Base-by-base conservation (phyloP, 2,329 filamentous ascomycete species). In the Phialocephala subalpina region DNA sequence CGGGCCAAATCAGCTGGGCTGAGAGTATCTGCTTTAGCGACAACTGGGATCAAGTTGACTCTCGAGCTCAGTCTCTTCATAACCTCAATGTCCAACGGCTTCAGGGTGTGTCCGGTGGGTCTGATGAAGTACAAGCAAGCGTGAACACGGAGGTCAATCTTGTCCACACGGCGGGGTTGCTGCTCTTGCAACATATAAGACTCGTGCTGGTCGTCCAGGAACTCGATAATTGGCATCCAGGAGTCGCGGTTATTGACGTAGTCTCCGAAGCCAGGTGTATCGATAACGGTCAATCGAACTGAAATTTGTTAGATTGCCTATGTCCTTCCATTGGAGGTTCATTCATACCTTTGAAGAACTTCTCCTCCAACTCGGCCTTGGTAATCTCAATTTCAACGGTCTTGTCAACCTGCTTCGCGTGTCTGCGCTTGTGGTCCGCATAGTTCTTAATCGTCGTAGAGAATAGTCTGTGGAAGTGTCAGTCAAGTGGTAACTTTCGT, bases 391-490 rank as follows among this genome's bases (percentile, higher is more conserved):
- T 99, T 86, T 99, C 97, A 72, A 99, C 96, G 12, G 96, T 99
- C 89, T 98, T 98, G 86, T 99, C 96, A 74, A 98, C 89, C 86
- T 99, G 96, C 90, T 99, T 99, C 84, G 96, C 93, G 83, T 99
- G 96, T 79, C 96, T 93, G 82, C 94, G 92, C 88, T 97, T 97
- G 89, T 99, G 95, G 83, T 99, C 96, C 87, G 96, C 96, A 82
- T 99, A 99, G 88, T 98, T 99, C 88, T 99, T 99, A 89, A 99
- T 99, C 76, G 96, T 99, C 73, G 97, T 99, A 70, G 96, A 99
- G 88, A 99, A 99, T 42, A 11, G 3, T 2, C 5, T n/a, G n/a
- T n/a, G n/a, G n/a, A n/a, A n/a, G n/a, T n/a, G n/a, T n/a, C n/a
- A n/a, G n/a, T n/a, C n/a, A n/a, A n/a, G n/a, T n/a, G n/a, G n/a